Evolutionary conservation across 2,329 filamentous ascomycete species (phyloP).

Genomic region (Onygenales sp.): DNA sequence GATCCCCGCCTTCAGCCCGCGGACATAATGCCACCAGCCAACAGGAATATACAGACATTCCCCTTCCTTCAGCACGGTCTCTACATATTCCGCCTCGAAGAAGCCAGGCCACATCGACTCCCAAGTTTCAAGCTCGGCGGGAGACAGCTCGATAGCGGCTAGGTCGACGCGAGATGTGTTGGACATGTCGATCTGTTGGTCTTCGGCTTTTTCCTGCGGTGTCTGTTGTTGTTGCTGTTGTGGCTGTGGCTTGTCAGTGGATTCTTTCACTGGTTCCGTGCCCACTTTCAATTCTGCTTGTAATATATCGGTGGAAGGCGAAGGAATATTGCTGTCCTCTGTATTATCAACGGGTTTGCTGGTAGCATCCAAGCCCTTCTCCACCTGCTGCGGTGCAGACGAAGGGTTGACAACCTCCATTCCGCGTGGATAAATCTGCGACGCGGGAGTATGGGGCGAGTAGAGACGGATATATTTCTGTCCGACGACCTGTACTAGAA

Average conservation of each 20-base stretch:
- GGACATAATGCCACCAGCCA: conserved; percentile 98
- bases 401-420: conserved; percentile 22
- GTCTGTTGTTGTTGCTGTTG: background rate
- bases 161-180: conserved; percentile 81
- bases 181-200: conserved; percentile 71
- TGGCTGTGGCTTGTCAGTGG: background rate
- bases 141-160: conserved; percentile 52
- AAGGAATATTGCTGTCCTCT: background rate
- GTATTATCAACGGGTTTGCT: background rate
- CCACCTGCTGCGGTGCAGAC: background rate
- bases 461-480: conserved; percentile 89
- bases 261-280: background rate
- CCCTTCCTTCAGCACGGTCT: conserved; percentile 67
- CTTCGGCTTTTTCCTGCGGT: conserved; percentile 13
- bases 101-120: conserved; percentile 48
- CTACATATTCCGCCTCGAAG: conserved; percentile 54
- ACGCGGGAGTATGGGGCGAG: conserved; percentile 50
- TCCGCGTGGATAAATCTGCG: conserved; percentile 30
- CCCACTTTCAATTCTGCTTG: background rate
- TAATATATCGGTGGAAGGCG: background rate
- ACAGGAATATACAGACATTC: conserved; percentile 83
- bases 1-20: conserved; percentile 75
- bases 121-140: conserved; percentile 32
- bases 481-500: conserved; percentile 81
- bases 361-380: conserved; percentile 1